Conservation (phyloP, 106 monocot genomes). For the Dendrobium catenatum region DNA sequence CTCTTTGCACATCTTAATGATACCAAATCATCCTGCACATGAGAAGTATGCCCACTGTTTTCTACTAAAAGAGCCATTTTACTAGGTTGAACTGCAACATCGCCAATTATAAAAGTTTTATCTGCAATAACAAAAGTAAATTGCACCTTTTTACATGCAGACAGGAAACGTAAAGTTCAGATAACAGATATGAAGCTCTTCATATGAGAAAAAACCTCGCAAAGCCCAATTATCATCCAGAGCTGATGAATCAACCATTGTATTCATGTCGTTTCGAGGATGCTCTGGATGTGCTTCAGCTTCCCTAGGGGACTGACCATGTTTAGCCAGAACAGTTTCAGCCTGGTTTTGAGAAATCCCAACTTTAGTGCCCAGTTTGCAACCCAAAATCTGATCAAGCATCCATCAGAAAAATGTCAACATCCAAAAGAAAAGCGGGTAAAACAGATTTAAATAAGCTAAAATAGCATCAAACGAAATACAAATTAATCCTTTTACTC, state of each 20-base stretch:
- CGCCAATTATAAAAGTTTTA: constrained; percentile 9
- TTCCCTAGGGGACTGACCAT: constrained; percentile 15
- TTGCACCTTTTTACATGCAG: background rate
- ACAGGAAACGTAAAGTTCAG: background rate
- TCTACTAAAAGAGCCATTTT: constrained; percentile 11
- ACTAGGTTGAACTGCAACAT: constrained; percentile 14
- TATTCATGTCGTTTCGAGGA: constrained; percentile 8
- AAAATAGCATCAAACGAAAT: background rate
- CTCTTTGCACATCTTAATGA: constrained; percentile 9
- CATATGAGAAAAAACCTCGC: constrained; percentile 12
- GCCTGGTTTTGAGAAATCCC: constrained; percentile 27
- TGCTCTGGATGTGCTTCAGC: constrained; percentile 12
- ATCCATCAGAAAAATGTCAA: constrained; percentile 4
- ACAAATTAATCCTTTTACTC: background rate
- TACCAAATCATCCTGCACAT: background rate
- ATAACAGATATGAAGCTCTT: background rate
- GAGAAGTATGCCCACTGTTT: constrained; percentile 1
- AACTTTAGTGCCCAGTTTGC: constrained; percentile 35
- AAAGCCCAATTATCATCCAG: constrained; percentile 1
- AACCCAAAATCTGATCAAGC: constrained; percentile 46
- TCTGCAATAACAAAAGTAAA: constrained; percentile 22
- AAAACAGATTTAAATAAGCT: background rate
- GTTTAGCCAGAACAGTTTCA: constrained; percentile 19
- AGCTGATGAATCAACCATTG: background rate
- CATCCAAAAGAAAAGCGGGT: background rate